Conservation (phyloP, 495 filamentous ascomycete genomes). For the Tuber umbilicatum region DNA sequence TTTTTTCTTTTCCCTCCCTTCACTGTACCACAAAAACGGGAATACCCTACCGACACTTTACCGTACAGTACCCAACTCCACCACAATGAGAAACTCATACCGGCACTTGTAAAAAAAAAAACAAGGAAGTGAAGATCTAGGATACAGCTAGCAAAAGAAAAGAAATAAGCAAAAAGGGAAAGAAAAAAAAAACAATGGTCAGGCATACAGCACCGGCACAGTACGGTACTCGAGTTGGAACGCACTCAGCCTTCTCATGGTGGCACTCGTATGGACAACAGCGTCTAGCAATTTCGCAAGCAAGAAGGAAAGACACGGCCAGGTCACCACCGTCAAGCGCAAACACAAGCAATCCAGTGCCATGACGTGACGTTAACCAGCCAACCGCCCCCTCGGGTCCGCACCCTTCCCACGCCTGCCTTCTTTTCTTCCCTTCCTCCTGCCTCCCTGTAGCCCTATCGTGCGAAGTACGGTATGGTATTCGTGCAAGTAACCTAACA, state of each 20-base stretch:
- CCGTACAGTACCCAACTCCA: no score
- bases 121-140: conserved; percentile 6
- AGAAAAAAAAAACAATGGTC: not conserved
- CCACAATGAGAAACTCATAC: no score
- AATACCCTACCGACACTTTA: not conserved
- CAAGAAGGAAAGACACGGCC: not conserved
- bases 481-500: not conserved
- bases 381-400: not conserved
- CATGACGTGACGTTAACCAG: not conserved
- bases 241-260: not conserved
- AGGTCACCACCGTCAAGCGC: not conserved
- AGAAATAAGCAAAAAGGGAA: not conserved
- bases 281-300: not conserved
- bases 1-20: not conserved
- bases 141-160: not conserved
- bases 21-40: not conserved
- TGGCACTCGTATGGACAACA: not conserved
- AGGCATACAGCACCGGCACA: no score
- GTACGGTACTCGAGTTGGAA: no score
- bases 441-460: not conserved
- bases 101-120: no score
- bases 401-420: not conserved
- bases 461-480: no score
- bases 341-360: not conserved
- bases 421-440: not conserved